phyloP scores from a whole-genome alignment of 495 filamentous ascomycete genomes.

The Xylaria palmicola region DNA sequence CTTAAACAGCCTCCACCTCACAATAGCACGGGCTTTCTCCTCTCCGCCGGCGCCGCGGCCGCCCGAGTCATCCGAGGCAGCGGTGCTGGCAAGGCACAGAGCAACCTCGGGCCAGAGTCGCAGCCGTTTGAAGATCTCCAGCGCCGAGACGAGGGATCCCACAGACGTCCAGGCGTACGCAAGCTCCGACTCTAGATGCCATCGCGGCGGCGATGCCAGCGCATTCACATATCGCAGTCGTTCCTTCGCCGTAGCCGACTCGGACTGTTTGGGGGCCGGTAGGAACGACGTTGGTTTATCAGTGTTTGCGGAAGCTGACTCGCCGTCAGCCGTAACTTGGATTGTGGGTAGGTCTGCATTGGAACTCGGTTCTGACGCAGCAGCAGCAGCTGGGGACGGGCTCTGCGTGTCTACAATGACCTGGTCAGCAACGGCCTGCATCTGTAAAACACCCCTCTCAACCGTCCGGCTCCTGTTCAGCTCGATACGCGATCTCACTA shows the following conservation, averaged over 20 bases:
- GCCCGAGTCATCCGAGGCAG: conserved; percentile 65
- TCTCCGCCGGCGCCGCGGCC: conserved; percentile 55
- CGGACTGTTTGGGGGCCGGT: conserved; percentile 68
- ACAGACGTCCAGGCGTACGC: conserved; percentile 86
- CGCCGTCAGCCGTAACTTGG: conserved; percentile 30
- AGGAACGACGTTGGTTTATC: conserved; percentile 72
- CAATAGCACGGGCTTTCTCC: conserved; percentile 72
- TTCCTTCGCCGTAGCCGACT: conserved; percentile 74
- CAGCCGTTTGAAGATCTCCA: conserved; percentile 94
- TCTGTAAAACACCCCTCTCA: conserved; percentile 85
- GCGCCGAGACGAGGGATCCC: conserved; percentile 81
- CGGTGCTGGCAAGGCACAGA: conserved; percentile 66
- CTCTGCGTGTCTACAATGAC: conserved; percentile 83
- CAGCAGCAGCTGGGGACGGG: conserved; percentile 23
- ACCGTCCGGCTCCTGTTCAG: conserved; percentile 79
- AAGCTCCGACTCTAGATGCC: conserved; percentile 91
- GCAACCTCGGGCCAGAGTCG: conserved; percentile 96
- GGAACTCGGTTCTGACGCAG: conserved; percentile 7
- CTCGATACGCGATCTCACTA: conserved; percentile 87
- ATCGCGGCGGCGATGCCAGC: conserved; percentile 78
- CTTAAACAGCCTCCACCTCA: conserved; percentile 75
- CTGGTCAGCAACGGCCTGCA: conserved; percentile 95
- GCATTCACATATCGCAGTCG: conserved; percentile 80
- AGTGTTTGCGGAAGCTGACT: conserved; percentile 9
- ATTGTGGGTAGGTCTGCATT: conserved; percentile 38